A percentile compares a stretch with the other conserved stretches of the same genome.
phyloP scores from a whole-genome alignment of 441 rosid species.

The Raphanus hybrid region DNA sequence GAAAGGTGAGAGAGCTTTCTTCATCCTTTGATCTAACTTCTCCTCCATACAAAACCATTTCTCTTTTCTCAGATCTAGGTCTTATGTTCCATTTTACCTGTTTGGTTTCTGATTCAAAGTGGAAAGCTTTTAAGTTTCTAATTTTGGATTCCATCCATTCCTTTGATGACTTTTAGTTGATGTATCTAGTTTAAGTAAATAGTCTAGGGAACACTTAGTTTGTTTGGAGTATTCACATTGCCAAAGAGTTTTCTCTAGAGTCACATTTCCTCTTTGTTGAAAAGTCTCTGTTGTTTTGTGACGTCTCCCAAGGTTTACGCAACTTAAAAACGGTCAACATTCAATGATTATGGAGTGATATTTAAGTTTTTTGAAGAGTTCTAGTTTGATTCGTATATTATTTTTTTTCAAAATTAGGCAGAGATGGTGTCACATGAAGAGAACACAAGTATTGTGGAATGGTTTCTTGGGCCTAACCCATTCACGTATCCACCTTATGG shows the following conservation, averaged over 20 bases:
- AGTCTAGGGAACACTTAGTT: background rate
- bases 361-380: slow-evolving; percentile 9
- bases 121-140: slow-evolving; percentile 18
- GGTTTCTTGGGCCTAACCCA: slow-evolving; percentile 62
- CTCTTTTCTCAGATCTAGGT: slow-evolving; percentile 36
- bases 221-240: slow-evolving; percentile 29
- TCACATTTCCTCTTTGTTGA: slow-evolving; percentile 39
- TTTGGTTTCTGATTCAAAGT: slow-evolving; percentile 1
- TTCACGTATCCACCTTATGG: slow-evolving; percentile 49
- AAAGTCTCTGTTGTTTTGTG: slow-evolving; percentile 38
- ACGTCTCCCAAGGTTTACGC: slow-evolving; percentile 31
- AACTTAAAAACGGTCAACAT: slow-evolving; percentile 2
- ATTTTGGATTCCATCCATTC: background rate
- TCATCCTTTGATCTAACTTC: slow-evolving; percentile 31
- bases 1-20: slow-evolving; percentile 42
- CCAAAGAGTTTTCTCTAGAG: slow-evolving; percentile 7
- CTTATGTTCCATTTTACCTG: background rate
- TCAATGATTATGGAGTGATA: slow-evolving; percentile 15
- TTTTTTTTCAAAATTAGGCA: slow-evolving; percentile 1
- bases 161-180: slow-evolving; percentile 13
- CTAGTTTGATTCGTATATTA: slow-evolving; percentile 9
- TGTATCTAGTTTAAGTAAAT: background rate
- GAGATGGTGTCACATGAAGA: slow-evolving; percentile 58
- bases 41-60: slow-evolving; percentile 6
- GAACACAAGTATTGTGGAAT: slow-evolving; percentile 56